These are phyloP conservation scores for Didymella arachidicola DNA, from an alignment of 2,329 filamentous ascomycete genomes.

Conservation along the genomic window DNA sequence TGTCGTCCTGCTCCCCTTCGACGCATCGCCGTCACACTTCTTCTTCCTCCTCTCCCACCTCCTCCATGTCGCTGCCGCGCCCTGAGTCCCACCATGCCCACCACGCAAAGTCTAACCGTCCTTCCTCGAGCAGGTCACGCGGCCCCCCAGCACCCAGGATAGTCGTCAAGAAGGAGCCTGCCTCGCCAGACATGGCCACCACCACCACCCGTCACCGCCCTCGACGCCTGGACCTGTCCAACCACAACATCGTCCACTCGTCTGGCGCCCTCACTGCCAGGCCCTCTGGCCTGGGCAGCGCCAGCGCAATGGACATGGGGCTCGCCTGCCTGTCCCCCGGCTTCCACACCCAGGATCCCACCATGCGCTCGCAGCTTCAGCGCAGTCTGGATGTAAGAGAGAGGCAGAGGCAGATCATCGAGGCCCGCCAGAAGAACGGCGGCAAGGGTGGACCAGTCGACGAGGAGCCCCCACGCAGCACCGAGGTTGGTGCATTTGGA, in stretches of 20 bases:
- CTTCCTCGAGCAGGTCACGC: slow-evolving; percentile 59
- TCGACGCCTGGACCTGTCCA: slow-evolving; percentile 77
- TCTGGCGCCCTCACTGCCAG: slow-evolving; percentile 65
- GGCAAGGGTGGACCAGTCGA: slow-evolving; percentile 57
- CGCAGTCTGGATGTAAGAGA: slow-evolving; percentile 92
- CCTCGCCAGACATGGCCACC: slow-evolving; percentile 79
- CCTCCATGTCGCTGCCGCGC: slow-evolving; percentile 41
- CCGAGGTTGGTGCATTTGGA: slow-evolving; percentile 54
- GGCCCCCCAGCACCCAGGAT: slow-evolving; percentile 72
- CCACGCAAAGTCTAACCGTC: slow-evolving; percentile 47
- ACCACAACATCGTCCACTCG: slow-evolving; percentile 53
- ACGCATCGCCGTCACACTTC: slow-evolving; percentile 25
- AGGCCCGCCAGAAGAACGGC: slow-evolving; percentile 82
- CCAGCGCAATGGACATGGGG: slow-evolving; percentile 88
- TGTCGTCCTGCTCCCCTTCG: slow-evolving; percentile 36
- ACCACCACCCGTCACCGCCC: slow-evolving; percentile 77
- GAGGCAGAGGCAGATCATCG: slow-evolving; percentile 93
- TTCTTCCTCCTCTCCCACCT: slow-evolving; percentile 36
- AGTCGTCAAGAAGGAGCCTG: slow-evolving; percentile 94
- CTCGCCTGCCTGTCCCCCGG: slow-evolving; percentile 94
- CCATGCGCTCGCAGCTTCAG: slow-evolving; percentile 94
- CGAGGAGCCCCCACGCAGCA: slow-evolving; percentile 41
- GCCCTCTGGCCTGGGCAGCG: slow-evolving; percentile 73
- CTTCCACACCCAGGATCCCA: slow-evolving; percentile 95
- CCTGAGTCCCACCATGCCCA: slow-evolving; percentile 21